Evolutionary conservation across 2,329 filamentous ascomycete genomes (phyloP), one percentile per base, ranked within the genome.

Genomic region (Colletotrichum camelliae): DNA sequence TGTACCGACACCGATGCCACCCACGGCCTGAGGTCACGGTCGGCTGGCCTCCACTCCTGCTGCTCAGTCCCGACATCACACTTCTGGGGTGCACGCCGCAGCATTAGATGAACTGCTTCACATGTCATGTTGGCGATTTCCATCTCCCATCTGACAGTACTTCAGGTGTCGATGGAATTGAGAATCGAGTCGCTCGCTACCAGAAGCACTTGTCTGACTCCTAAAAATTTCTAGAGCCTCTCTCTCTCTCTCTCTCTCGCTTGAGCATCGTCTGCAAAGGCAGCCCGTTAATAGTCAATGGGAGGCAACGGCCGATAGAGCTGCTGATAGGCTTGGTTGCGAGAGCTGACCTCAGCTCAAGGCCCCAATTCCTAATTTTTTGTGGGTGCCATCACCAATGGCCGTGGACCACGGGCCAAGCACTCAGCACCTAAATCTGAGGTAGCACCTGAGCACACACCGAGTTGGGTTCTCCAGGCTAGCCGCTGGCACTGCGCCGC

Each of bases 331-430:
- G 74, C 48, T 52, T 58, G 48, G 35, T n/a, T 58, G 43, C 33
- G 15, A 37, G 61, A 72, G 74, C 70, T 74, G 74, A 76, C 70
- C 57, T 76, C 69, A 68, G 74, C 74, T 58, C 48, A 27, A 61
- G 64, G 70, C 48, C 24, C 62, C 62, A 60, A 60, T 74, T 76
- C 74, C 70, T 76, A 75, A 75, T 33, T 76, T 74, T 75, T 64
- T 65, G 48, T 16, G 62, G 58, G 35, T 67, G 48, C 27, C 61
- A 48, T 35, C 65, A 16, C 72, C 37, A 27, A 60, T 35, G 67
- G 60, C 48, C 60, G 55, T 16, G 57, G 5, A 33, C 57, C 7
- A 31, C 31, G 39, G 31, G 31, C 31, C 31, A 31, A 31, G 31
- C 39, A 48, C 39, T 48, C 18, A 48, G 39, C 39, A 48, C 39